phyloP scores from a whole-genome alignment of 495 filamentous ascomycete genomes.

The Penicillium atrosanguineum region DNA sequence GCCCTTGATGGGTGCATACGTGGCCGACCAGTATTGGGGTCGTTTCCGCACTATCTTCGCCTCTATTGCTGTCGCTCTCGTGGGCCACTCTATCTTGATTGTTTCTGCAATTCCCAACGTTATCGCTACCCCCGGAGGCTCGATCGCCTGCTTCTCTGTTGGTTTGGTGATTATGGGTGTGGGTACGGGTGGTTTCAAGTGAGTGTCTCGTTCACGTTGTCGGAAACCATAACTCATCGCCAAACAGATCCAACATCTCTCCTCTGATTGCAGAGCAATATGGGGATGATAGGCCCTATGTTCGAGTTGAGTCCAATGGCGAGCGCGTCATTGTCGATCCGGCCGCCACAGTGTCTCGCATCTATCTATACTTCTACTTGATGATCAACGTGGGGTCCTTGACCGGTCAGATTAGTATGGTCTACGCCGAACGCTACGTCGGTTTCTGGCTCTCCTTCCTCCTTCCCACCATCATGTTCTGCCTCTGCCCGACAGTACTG shows the following conservation, averaged over 20 bases:
- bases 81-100: constrained; percentile 64
- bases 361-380: constrained; percentile 44
- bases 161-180: constrained; percentile 58
- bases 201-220: constrained; percentile 7
- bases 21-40: constrained; percentile 61
- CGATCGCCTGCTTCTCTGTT: constrained; percentile 57
- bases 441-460: constrained; percentile 77
- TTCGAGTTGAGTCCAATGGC: constrained; percentile 49
- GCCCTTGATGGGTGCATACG: constrained; percentile 65
- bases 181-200: constrained; percentile 60
- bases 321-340: constrained; percentile 71
- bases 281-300: constrained; percentile 36
- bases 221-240: background rate
- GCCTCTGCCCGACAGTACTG: constrained; percentile 62
- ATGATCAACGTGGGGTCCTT: constrained; percentile 59
- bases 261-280: constrained; percentile 56
- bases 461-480: constrained; percentile 60
- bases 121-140: constrained; percentile 20
- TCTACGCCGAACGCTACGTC: constrained; percentile 56
- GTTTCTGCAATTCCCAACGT: constrained; percentile 55
- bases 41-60: constrained; percentile 57
- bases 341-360: constrained; percentile 50
- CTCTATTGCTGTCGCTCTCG: constrained; percentile 52
- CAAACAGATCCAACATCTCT: constrained; percentile 58
- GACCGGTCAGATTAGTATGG: constrained; percentile 30